Evolutionary conservation across 352 stramenopile genomes (phyloP).

Genomic region (Pythium phragmiticola): DNA sequence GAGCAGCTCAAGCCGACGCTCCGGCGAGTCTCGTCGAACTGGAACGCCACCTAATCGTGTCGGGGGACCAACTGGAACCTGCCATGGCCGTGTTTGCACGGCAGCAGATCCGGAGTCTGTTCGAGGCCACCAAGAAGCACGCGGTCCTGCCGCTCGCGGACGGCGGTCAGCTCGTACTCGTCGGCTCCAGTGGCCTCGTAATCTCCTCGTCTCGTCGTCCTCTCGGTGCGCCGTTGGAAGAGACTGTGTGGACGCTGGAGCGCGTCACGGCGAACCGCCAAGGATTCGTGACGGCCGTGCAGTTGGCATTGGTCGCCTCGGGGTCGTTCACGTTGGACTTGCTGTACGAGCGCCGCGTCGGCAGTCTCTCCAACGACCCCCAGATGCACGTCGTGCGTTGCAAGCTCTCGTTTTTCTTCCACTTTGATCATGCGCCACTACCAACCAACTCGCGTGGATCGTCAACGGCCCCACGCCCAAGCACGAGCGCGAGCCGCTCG

Average conservation of each 20-base stretch:
- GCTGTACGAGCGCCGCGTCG: constrained; percentile 1
- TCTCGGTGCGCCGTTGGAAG: constrained; percentile 3
- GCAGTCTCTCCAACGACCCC: neutral
- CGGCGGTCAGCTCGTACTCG: constrained; percentile 17
- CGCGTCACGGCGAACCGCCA: constrained; percentile 31
- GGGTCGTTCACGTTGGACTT: constrained; percentile 30
- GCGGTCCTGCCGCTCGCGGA: neutral
- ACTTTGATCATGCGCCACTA: constrained; percentile 28
- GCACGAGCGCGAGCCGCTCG: constrained; percentile 18
- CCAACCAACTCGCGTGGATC: no score
- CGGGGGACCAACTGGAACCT: constrained; percentile 37
- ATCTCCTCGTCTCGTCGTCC: constrained; percentile 10
- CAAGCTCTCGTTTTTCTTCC: constrained; percentile 40
- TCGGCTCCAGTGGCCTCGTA: constrained; percentile 2
- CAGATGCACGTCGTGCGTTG: constrained; percentile 1
- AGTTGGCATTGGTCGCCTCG: constrained; percentile 39
- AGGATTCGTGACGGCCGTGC: constrained; percentile 45
- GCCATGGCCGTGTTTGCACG: constrained; percentile 51
- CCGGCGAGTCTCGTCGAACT: constrained; percentile 10
- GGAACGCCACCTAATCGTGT: constrained; percentile 44
- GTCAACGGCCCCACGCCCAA: neutral
- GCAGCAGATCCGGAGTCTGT: constrained; percentile 42
- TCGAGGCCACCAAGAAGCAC: constrained; percentile 31
- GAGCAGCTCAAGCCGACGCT: neutral
- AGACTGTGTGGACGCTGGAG: constrained; percentile 28